Conservation (phyloP, 2,329 filamentous ascomycete genomes). For the Passalora sequoiae region DNA sequence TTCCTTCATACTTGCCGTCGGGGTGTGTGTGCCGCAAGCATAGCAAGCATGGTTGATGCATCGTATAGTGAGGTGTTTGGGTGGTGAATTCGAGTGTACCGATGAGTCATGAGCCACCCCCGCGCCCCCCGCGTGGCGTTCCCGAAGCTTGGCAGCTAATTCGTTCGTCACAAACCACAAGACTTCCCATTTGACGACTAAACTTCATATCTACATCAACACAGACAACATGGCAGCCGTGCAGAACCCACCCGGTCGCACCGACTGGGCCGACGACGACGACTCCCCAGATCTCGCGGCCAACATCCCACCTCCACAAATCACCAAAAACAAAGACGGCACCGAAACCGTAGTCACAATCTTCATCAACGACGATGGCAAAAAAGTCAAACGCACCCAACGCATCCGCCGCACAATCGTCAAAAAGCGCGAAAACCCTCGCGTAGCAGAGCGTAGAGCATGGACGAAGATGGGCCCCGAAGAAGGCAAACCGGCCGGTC, state of each 20-base stretch:
- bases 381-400: slow-evolving; percentile 95
- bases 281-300: slow-evolving; percentile 75
- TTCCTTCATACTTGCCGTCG: too few species aligned
- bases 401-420: slow-evolving; percentile 88
- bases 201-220: too few species aligned
- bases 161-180: too few species aligned
- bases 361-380: slow-evolving; percentile 83
- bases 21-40: too few species aligned
- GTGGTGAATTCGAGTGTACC: too few species aligned
- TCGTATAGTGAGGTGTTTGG: too few species aligned
- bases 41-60: too few species aligned
- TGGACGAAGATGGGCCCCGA: slow-evolving; percentile 92
- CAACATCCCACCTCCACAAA: slow-evolving; percentile 76
- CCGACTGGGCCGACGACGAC: slow-evolving; percentile 87
- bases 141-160: too few species aligned
- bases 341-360: slow-evolving; percentile 93
- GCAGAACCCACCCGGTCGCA: slow-evolving; percentile 39
- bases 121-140: too few species aligned
- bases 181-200: too few species aligned
- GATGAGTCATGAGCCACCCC: too few species aligned
- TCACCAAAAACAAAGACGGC: slow-evolving; percentile 95
- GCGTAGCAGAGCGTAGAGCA: slow-evolving; percentile 86
- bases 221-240: slow-evolving; percentile 28
- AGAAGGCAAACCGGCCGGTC: slow-evolving; percentile 76
- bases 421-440: slow-evolving; percentile 93